Evolutionary conservation across 345 rosid genomes (phyloP).

Genomic region (Heritiera fomes): DNA sequence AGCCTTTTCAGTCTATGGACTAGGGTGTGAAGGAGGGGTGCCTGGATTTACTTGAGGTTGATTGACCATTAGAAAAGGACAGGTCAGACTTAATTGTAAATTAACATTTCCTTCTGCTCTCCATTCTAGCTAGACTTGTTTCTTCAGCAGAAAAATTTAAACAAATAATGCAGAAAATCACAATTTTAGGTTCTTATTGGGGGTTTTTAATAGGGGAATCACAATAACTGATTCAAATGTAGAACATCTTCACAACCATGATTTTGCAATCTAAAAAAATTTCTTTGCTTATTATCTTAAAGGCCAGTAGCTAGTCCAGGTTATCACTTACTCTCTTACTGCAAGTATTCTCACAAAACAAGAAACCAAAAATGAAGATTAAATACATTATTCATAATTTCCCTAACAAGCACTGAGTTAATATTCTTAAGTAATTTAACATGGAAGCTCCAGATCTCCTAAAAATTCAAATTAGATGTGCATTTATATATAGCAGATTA

Average conservation of each 20-base stretch:
- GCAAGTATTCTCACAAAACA: neutral
- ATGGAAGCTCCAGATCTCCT: conserved; percentile 24
- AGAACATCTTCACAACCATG: neutral
- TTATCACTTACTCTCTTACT: neutral
- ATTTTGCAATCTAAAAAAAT: neutral
- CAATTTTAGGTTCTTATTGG: neutral
- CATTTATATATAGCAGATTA: conserved; percentile 22
- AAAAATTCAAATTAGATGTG: conserved; percentile 15
- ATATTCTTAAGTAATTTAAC: neutral
- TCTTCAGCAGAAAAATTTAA: neutral
- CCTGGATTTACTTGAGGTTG: neutral
- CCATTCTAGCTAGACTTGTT: neutral
- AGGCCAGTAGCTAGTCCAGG: neutral
- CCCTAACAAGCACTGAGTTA: neutral
- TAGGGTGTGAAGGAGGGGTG: neutral
- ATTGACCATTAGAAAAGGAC: neutral
- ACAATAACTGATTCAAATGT: neutral
- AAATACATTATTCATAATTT: neutral
- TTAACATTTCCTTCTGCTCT: conserved; percentile 8
- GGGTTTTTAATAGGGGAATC: conserved; percentile 4
- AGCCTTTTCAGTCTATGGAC: neutral
- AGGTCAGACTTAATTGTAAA: neutral
- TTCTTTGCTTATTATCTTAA: neutral
- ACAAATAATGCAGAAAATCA: neutral
- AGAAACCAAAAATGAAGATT: neutral